These are phyloP conservation scores for Leccinum rimulosum DNA, from an alignment of 768 basidiomycete genomes.

Conservation along the genomic window DNA sequence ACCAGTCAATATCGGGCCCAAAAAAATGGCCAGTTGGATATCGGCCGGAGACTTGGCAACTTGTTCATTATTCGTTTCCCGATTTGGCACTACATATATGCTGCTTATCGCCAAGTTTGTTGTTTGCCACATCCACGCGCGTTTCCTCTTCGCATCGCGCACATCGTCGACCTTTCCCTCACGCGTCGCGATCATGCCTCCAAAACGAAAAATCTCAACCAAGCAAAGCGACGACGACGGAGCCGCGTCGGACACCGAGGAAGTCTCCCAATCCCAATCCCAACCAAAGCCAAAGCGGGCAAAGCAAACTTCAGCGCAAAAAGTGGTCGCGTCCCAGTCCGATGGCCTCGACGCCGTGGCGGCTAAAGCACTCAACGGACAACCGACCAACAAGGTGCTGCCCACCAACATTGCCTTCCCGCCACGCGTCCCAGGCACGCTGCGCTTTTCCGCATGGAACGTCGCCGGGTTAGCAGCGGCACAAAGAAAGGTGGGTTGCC, in stretches of 20 bases:
- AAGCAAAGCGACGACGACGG: not conserved
- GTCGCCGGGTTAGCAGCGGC: slow-evolving; percentile 74
- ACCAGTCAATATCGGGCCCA: no score
- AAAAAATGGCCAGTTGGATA: no score
- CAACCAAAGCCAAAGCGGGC: slow-evolving; percentile 22
- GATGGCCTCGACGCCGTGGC: not conserved
- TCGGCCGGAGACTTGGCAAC: no score
- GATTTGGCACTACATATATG: no score
- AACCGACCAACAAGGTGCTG: slow-evolving; percentile 73
- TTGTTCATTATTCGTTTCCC: no score
- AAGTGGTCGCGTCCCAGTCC: slow-evolving; percentile 11
- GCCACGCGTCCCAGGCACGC: slow-evolving; percentile 35
- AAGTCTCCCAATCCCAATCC: slow-evolving; percentile 20
- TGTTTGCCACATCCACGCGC: no score
- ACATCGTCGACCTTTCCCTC: not conserved
- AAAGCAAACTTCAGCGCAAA: slow-evolving; percentile 18
- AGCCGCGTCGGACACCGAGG: slow-evolving; percentile 32
- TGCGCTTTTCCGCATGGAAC: slow-evolving; percentile 74
- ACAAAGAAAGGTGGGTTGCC: slow-evolving; percentile 63
- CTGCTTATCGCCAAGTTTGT: not conserved
- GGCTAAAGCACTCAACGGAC: slow-evolving; percentile 40
- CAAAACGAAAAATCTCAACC: slow-evolving; percentile 25
- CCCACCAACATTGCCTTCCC: slow-evolving; percentile 37
- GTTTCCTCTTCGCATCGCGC: not conserved
- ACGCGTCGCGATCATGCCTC: slow-evolving; percentile 20